Evolutionary conservation across 2,329 filamentous ascomycete genomes (phyloP).

Genomic region (Dactylellina parvicollis): DNA sequence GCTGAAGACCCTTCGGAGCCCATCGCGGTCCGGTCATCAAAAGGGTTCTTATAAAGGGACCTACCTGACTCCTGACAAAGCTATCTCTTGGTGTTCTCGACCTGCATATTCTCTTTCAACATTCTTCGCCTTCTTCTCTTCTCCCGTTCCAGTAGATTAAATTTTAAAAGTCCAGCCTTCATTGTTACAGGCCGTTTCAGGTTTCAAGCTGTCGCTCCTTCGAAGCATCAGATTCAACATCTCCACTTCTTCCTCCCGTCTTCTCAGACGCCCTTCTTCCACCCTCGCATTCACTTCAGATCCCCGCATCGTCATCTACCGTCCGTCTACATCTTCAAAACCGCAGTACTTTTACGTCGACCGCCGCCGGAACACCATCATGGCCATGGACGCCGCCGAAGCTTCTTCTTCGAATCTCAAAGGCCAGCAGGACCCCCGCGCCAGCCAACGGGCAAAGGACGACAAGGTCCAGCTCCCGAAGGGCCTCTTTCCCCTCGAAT

Average conservation of each 20-base stretch:
- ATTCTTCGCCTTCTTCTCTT: no score
- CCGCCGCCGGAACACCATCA: constrained; percentile 24
- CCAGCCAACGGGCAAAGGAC: constrained; percentile 59
- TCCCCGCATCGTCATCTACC: constrained; percentile 20
- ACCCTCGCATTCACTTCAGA: not conserved
- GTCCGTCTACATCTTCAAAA: constrained; percentile 4
- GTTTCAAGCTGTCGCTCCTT: constrained; percentile 21
- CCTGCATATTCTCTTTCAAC: no score
- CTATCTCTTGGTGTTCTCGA: no score
- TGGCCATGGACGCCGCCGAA: constrained; percentile 40
- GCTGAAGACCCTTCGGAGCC: not conserved
- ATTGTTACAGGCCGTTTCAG: not conserved
- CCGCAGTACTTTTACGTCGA: constrained; percentile 44
- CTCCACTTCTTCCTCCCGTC: not conserved
- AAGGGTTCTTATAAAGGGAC: no score
- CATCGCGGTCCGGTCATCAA: no score
- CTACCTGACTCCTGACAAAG: not conserved
- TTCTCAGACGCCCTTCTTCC: not conserved
- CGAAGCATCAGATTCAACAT: constrained; percentile 40
- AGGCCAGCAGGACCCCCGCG: constrained; percentile 58
- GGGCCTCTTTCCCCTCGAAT: constrained; percentile 80
- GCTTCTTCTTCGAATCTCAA: not conserved
- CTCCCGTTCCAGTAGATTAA: no score
- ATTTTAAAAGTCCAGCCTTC: no score
- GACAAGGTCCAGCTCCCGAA: constrained; percentile 56